Conservation (phyloP, 805 yeast genomes). For the Candida suzukii region DNA sequence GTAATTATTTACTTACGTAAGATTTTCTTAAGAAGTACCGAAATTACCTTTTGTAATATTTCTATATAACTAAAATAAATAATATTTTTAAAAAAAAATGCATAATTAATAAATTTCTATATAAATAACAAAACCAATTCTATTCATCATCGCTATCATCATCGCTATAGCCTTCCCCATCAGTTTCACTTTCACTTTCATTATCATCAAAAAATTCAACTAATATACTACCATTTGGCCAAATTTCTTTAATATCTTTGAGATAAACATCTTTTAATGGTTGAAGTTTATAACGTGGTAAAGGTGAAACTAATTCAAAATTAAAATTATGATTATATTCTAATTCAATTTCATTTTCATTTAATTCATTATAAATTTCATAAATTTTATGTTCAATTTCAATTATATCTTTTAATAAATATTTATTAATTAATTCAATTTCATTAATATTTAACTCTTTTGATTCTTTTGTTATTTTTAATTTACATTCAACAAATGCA, state of each 20-base stretch:
- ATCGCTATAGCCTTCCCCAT: constrained; percentile 14
- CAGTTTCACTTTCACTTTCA: constrained; percentile 10
- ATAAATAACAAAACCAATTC: too few relatives aligned
- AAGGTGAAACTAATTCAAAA: constrained; percentile 28
- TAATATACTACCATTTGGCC: constrained; percentile 32
- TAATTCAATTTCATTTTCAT: constrained; percentile 4
- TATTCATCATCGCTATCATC: constrained; percentile 12
- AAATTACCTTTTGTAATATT: too few relatives aligned
- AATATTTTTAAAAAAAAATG: too few relatives aligned
- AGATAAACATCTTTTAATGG: constrained; percentile 12
- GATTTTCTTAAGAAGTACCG: too few relatives aligned
- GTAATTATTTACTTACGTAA: too few relatives aligned
- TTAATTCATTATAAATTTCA: neutral
- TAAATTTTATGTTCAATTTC: neutral
- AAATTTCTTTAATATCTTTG: constrained; percentile 21
- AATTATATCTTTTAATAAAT: neutral
- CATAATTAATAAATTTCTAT: too few relatives aligned
- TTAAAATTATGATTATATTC: constrained; percentile 18
- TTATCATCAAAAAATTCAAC: constrained; percentile 17
- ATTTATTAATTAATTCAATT: constrained; percentile 5
- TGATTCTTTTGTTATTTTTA: constrained; percentile 13
- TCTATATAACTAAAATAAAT: too few relatives aligned
- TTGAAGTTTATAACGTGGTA: constrained; percentile 25
- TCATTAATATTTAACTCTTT: constrained; percentile 7
- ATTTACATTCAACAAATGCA: constrained; percentile 37